Evolutionary conservation across 2,329 filamentous ascomycete genomes (phyloP).

Genomic region (Exophiala spinifera): DNA sequence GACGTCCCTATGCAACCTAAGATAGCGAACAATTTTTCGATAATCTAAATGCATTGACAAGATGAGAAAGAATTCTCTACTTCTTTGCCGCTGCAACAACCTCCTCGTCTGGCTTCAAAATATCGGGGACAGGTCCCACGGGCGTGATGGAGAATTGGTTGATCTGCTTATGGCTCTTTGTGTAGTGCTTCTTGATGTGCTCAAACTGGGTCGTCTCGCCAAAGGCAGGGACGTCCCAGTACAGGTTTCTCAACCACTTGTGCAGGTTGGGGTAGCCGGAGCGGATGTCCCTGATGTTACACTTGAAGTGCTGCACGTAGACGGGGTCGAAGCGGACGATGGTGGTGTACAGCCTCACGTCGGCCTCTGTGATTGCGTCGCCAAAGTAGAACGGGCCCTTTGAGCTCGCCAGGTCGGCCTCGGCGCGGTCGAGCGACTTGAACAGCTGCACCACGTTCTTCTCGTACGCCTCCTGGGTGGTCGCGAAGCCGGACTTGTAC

Average conservation of each 20-base stretch:
- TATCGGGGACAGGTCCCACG: constrained; percentile 76
- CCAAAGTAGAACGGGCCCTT: constrained; percentile 71
- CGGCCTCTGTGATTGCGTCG: constrained; percentile 71
- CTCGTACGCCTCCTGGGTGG: constrained; percentile 78
- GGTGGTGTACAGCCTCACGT: constrained; percentile 72
- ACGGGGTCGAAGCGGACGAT: constrained; percentile 71
- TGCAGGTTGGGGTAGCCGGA: constrained; percentile 79
- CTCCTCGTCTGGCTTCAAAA: constrained; percentile 74
- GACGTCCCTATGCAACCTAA: no score
- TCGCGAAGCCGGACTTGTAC: constrained; percentile 72
- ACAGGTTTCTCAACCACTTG: constrained; percentile 75
- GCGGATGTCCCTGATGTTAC: constrained; percentile 80
- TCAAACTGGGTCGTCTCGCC: constrained; percentile 81
- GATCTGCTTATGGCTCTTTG: constrained; percentile 63
- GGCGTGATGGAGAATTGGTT: constrained; percentile 73
- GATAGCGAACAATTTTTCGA: no score
- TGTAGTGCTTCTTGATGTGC: constrained; percentile 85
- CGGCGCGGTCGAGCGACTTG: constrained; percentile 70
- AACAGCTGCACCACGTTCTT: constrained; percentile 70
- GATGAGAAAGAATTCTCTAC: constrained; percentile 4
- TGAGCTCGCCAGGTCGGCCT: constrained; percentile 61
- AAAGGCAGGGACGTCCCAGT: constrained; percentile 80
- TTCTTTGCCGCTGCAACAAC: constrained; percentile 51
- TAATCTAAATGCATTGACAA: no score
- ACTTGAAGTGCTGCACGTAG: constrained; percentile 80